A percentile compares a stretch with the other conserved stretches of the same genome.
These are phyloP conservation scores for Metschnikowia matae DNA, from an alignment of 805 yeast genomes.

Conservation along the genomic window DNA sequence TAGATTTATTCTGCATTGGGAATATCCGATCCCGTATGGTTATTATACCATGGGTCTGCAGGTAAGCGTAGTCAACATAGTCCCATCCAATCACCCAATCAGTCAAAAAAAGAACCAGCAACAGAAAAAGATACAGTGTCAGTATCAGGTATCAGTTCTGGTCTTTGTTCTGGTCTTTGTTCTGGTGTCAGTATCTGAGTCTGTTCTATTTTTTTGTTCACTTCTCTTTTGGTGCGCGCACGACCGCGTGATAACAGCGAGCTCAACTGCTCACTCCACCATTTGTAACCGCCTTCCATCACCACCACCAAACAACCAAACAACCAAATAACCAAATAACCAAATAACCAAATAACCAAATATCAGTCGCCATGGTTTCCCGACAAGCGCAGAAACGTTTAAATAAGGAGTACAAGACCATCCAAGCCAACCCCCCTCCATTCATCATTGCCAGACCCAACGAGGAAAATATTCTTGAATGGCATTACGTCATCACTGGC, in stretches of 20 bases:
- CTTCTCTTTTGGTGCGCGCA: neutral
- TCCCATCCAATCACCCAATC: no score
- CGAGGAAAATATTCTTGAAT: slow-evolving; percentile 81
- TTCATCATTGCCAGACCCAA: slow-evolving; percentile 80
- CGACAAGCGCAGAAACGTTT: slow-evolving; percentile 47
- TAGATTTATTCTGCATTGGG: no score
- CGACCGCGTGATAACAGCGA: neutral
- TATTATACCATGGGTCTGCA: no score
- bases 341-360: neutral
- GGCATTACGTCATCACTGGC: slow-evolving; percentile 92
- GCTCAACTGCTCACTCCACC: neutral
- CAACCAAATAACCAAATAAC: no score
- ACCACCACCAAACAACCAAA: neutral
- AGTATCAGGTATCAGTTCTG: no score
- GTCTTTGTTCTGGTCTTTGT: no score
- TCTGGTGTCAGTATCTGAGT: neutral
- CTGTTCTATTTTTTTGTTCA: neutral
- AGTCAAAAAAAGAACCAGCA: no score
- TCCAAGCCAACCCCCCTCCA: slow-evolving; percentile 80
- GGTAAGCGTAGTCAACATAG: no score
- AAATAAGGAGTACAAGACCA: slow-evolving; percentile 75
- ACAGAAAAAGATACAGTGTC: no score
- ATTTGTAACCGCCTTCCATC: neutral
- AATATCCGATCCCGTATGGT: no score
- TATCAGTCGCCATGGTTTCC: slow-evolving; percentile 23